These are phyloP conservation scores for Talaromyces proteolyticus DNA, from an alignment of 495 filamentous ascomycete genomes.

Conservation along the genomic window DNA sequence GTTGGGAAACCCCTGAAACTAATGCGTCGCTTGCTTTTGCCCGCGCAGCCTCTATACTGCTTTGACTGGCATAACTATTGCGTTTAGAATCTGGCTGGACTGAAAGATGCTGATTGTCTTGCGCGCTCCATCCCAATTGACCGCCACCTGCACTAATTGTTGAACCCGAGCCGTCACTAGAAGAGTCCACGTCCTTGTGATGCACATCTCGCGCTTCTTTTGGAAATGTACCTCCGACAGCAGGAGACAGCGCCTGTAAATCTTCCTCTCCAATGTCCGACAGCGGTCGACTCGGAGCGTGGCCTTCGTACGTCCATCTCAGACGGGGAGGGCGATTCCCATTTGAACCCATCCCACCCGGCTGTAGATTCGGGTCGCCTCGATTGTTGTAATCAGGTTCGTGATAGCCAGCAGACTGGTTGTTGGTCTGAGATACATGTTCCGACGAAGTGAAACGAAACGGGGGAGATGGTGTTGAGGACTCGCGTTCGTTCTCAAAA, in stretches of 20 bases:
- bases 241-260: conserved; percentile 19
- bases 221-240: conserved; percentile 9
- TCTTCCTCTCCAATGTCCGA: conserved; percentile 69
- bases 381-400: not conserved
- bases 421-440: not conserved
- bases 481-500: conserved; percentile 51
- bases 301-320: conserved; percentile 43
- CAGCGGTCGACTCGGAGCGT: conserved; percentile 56
- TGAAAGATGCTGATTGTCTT: not conserved
- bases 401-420: not conserved
- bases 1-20: conserved; percentile 14
- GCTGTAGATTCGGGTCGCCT: conserved; percentile 20
- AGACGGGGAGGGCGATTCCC: conserved; percentile 30
- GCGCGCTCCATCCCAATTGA: not conserved
- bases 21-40: conserved; percentile 5
- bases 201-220: not conserved
- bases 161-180: conserved; percentile 34
- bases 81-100: not conserved
- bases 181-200: conserved; percentile 14
- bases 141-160: conserved; percentile 33
- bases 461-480: conserved; percentile 42
- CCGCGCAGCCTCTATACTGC: conserved; percentile 3
- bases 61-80: conserved; percentile 4
- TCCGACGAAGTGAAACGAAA: conserved; percentile 13
- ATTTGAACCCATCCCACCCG: conserved; percentile 14